These are phyloP conservation scores for Eutreptiella sp. DNA, from an alignment of 208 protist species.

Conservation along the genomic window DNA sequence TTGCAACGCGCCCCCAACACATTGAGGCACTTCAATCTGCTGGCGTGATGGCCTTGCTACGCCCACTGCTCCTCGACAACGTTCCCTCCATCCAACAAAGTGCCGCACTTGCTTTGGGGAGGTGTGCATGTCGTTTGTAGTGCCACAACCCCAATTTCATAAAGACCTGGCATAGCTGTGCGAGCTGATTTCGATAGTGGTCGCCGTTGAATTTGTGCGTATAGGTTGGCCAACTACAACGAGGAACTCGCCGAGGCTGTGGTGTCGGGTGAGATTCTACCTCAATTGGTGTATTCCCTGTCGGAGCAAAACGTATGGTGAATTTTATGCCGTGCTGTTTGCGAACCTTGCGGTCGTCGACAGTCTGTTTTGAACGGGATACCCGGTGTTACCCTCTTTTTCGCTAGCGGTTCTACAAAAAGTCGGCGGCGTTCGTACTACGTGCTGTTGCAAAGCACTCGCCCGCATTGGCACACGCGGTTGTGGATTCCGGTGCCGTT, in stretches of 20 bases:
- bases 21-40: conserved; percentile 90
- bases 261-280: conserved; percentile 92
- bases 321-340: neutral
- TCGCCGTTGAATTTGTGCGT: neutral
- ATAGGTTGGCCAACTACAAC: conserved; percentile 91
- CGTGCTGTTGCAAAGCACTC: conserved; percentile 93
- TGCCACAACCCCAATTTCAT: neutral
- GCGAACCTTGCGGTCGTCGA: neutral
- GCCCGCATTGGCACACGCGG: conserved; percentile 88
- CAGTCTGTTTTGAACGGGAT: neutral
- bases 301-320: conserved; percentile 79
- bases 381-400: conserved; percentile 1
- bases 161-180: neutral
- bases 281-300: conserved; percentile 94
- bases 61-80: conserved; percentile 91
- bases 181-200: too few relatives aligned
- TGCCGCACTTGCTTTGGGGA: conserved; percentile 93
- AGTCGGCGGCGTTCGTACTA: conserved; percentile 93
- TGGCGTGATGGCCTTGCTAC: conserved; percentile 92
- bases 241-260: conserved; percentile 94
- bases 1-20: conserved; percentile 90
- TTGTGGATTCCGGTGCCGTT: conserved; percentile 91
- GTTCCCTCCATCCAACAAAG: conserved; percentile 95
- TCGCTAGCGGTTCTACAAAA: conserved; percentile 88
- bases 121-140: conserved; percentile 13